Evolutionary conservation across 441 rosid species (phyloP).

Genomic region (Biscutella auriculata): DNA sequence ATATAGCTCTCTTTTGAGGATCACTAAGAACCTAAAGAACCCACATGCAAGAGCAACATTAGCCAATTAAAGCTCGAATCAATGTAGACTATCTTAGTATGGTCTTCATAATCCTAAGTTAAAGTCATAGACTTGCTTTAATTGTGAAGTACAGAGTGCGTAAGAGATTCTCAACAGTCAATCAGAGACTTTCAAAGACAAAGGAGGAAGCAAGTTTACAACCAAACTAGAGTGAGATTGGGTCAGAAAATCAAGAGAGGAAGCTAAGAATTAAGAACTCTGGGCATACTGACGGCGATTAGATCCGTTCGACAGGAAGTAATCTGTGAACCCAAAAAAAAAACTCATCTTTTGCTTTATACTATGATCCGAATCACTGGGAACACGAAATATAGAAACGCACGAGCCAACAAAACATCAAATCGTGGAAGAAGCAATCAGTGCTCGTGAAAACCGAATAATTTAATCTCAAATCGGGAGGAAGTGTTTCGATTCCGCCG

Average conservation of each 20-base stretch:
- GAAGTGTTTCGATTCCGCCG: background rate
- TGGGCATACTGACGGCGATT: too few relatives aligned
- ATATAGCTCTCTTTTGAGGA: constrained; percentile 64
- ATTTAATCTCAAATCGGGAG: background rate
- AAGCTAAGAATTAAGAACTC: background rate
- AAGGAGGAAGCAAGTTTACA: background rate
- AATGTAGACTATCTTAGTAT: background rate
- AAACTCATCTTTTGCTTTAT: background rate
- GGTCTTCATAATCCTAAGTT: background rate
- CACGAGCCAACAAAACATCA: background rate
- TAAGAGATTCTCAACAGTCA: background rate
- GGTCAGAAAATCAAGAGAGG: background rate
- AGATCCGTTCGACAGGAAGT: background rate
- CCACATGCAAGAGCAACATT: constrained; percentile 1
- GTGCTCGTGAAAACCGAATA: background rate
- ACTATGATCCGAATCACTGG: background rate
- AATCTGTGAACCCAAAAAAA: background rate
- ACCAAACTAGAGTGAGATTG: background rate
- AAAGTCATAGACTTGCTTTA: background rate
- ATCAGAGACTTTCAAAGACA: background rate
- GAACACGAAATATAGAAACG: constrained; percentile 1
- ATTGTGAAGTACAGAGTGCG: background rate
- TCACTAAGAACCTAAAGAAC: constrained; percentile 74
- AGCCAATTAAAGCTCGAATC: background rate
- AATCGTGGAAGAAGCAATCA: too few relatives aligned